Base-by-base conservation (phyloP, 352 stramenopile genomes). In the Thalassiosira oceanica region DNA sequence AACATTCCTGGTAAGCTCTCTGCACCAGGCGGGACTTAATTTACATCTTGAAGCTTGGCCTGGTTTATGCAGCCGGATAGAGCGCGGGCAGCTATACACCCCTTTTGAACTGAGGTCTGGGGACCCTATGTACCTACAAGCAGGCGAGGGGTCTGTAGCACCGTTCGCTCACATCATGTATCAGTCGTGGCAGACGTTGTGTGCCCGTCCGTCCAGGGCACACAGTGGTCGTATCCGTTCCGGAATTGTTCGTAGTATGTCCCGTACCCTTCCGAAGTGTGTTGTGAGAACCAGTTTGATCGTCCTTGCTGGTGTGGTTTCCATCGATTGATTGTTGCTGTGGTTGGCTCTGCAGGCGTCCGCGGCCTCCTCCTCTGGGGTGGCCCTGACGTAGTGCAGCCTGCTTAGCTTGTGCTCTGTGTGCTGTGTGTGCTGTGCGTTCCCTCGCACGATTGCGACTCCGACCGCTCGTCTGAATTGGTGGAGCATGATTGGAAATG, bases 381-480 rank as follows among this genome's bases (percentile, higher is more conserved):
- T 57, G 18, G 54, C n/a, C n/a, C n/a, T n/a, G n/a, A n/a, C n/a
- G 41, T 64, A 64, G 15, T 64, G 23, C 23, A 64, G 15, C 28
- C 55, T 2, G 1, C 11, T 31, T 3, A 57, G 26, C 28, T 46
- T 65, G 20, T 31, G 43, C 41, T 58, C 6, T 56, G 41, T 41
- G n/a, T 46, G 5, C n/a, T n/a, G n/a, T n/a, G n/a, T n/a, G n/a
- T n/a, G n/a, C n/a, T n/a, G n/a, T n/a, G n/a, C n/a, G n/a, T n/a
- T n/a, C n/a, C 56, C 56, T 5, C 13, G 8, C 5, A 23, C 56
- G 31, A 66, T 58, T 13, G 21, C 16, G 1, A 60, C 56, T 6
- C 44, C 44, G 35, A 66, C 7, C n/a, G 43, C 43, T 39, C 56
- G 26, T 13, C 26, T 49, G 23, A 67, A 67, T 37, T 46, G 37